Conservation (phyloP, 2,329 filamentous ascomycete genomes). For the Neopestalotiopsis sp. region DNA sequence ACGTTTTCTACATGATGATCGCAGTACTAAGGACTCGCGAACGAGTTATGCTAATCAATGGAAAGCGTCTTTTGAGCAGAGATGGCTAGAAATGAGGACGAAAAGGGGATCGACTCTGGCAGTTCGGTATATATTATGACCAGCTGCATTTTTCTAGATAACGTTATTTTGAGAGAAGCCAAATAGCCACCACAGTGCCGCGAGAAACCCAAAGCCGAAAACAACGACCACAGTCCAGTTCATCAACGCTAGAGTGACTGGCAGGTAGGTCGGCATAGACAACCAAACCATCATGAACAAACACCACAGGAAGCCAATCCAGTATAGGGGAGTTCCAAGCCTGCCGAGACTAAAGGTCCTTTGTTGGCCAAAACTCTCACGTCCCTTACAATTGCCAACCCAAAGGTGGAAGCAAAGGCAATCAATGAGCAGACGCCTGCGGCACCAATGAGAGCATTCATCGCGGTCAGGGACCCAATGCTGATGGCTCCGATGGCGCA, state of each 20-base stretch:
- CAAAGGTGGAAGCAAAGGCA: neutral
- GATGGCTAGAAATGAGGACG: no score
- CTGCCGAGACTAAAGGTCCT: neutral
- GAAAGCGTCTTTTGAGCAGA: no score
- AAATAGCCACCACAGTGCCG: no score
- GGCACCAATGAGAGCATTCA: neutral
- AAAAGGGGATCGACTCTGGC: no score
- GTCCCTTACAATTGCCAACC: neutral
- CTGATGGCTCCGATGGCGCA: neutral
- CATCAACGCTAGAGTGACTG: neutral
- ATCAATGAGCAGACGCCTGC: neutral
- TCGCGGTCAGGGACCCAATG: neutral
- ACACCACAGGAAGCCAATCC: neutral
- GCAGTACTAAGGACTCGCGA: no score
- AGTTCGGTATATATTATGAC: no score
- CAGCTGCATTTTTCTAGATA: no score
- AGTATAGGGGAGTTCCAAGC: neutral
- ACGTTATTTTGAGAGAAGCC: no score
- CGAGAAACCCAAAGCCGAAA: no score
- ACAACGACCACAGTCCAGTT: neutral
- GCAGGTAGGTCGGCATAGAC: neutral
- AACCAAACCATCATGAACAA: constrained; percentile 6
- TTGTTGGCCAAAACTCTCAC: neutral
- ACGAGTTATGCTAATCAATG: no score
- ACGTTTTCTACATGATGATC: no score